A percentile compares a stretch with the other conserved stretches of the same genome.
These are phyloP conservation scores for Piper longum DNA, from an alignment of 164 flowering plant species.

Conservation along the genomic window DNA sequence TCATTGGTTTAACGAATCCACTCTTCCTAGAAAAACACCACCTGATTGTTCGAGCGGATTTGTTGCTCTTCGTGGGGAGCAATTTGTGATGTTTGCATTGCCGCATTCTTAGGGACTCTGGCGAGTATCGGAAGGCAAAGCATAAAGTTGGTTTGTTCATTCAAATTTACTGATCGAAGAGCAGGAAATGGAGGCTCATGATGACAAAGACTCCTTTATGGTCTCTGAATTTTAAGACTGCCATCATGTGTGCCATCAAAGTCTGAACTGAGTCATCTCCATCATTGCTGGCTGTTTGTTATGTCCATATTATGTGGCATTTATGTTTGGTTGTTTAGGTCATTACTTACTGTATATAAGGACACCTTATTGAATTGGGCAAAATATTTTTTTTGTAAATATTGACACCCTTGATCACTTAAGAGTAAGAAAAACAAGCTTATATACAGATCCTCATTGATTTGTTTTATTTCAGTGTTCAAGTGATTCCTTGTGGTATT, in stretches of 20 bases:
- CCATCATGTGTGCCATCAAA: conserved; percentile 48
- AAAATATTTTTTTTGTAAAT: too few species aligned
- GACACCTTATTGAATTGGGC: too few species aligned
- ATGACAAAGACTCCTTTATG: conserved; percentile 42
- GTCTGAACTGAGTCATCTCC: not conserved
- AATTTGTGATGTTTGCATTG: conserved; percentile 34
- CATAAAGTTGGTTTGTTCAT: conserved; percentile 30
- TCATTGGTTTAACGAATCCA: conserved; percentile 54
- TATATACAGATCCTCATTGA: too few species aligned
- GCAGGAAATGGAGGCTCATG: conserved; percentile 54
- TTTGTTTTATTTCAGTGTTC: too few species aligned
- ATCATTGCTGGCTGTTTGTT: not conserved
- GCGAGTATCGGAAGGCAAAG: conserved; percentile 26
- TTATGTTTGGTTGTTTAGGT: too few species aligned
- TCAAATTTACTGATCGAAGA: conserved; percentile 59
- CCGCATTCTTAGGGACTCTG: conserved; percentile 9
- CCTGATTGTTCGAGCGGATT: conserved; percentile 38
- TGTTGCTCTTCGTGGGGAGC: conserved; percentile 47
- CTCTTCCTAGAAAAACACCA: conserved; percentile 41
- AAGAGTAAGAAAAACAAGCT: too few species aligned
- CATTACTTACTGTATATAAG: too few species aligned
- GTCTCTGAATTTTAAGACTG: conserved; percentile 42
- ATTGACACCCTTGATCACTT: too few species aligned
- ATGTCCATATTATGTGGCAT: too few species aligned
- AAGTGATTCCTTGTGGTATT: too few species aligned